phyloP scores from a whole-genome alignment of 2,329 filamentous ascomycete genomes.

The Aspergillus versicolor region DNA sequence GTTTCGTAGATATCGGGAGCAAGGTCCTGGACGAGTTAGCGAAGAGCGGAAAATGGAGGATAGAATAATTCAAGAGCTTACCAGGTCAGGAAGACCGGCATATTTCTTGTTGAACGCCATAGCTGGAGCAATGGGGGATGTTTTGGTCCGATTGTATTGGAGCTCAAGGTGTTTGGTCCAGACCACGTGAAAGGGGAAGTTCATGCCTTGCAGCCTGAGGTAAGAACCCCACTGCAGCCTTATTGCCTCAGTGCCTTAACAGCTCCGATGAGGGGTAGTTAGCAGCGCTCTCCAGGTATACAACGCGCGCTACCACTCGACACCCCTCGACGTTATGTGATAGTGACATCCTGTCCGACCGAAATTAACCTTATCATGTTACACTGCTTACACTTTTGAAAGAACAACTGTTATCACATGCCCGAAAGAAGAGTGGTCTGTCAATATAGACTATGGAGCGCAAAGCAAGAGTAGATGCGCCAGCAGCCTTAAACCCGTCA shows the following conservation, averaged over 20 bases:
- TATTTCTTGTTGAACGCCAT: slow-evolving; percentile 83
- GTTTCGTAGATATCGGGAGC: slow-evolving; percentile 97
- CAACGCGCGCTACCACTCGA: neutral
- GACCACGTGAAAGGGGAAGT: slow-evolving; percentile 17
- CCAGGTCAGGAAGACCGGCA: slow-evolving; percentile 75
- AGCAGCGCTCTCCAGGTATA: neutral
- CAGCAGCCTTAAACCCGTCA: neutral
- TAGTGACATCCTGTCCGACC: neutral
- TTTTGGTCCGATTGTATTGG: neutral
- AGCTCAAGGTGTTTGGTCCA: neutral
- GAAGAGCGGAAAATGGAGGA: neutral
- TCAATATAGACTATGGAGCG: neutral
- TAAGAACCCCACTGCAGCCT: neutral
- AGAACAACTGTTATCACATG: neutral
- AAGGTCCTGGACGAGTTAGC: slow-evolving; percentile 62
- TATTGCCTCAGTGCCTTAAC: no score
- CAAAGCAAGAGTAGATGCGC: neutral
- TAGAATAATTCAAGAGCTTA: slow-evolving; percentile 36
- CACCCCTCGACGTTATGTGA: neutral
- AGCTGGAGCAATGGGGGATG: slow-evolving; percentile 14
- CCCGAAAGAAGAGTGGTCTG: neutral
- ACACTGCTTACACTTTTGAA: neutral
- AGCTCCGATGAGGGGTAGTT: neutral
- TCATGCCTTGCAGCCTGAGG: slow-evolving; percentile 6
- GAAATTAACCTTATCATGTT: neutral